phyloP scores from a whole-genome alignment of 2,329 filamentous ascomycete species.

The Aspergillus fijiensis region DNA sequence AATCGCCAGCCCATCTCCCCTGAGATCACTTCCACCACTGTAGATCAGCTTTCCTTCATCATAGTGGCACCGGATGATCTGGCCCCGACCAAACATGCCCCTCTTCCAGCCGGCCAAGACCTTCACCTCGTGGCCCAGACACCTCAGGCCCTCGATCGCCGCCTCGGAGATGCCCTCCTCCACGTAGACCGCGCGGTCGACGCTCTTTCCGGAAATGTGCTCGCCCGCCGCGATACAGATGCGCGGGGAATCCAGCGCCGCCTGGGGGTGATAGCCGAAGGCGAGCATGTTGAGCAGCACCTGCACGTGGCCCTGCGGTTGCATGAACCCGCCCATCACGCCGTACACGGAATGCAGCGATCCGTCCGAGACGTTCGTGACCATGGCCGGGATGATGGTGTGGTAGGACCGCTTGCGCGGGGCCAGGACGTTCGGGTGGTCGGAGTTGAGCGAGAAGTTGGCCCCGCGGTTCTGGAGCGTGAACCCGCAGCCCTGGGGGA shows the following conservation, averaged over 20 bases:
- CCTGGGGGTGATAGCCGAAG: slow-evolving; percentile 78
- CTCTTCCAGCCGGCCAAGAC: slow-evolving; percentile 66
- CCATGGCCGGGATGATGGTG: slow-evolving; percentile 92
- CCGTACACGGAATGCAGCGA: slow-evolving; percentile 83
- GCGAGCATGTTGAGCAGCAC: slow-evolving; percentile 86
- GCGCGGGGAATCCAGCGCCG: slow-evolving; percentile 86
- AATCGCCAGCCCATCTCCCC: slow-evolving; percentile 76
- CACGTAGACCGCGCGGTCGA: slow-evolving; percentile 67
- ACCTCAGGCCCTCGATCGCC: slow-evolving; percentile 65
- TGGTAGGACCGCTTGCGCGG: slow-evolving; percentile 91
- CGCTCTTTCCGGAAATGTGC: slow-evolving; percentile 58
- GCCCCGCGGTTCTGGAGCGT: slow-evolving; percentile 90
- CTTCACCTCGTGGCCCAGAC: slow-evolving; percentile 70
- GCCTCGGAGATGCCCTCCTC: slow-evolving; percentile 77
- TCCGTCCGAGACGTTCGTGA: slow-evolving; percentile 73
- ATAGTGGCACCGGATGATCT: slow-evolving; percentile 76
- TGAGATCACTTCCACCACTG: slow-evolving; percentile 83
- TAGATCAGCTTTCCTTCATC: slow-evolving; percentile 76
- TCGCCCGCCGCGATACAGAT: slow-evolving; percentile 79
- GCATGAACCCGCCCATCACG: slow-evolving; percentile 98
- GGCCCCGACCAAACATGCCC: slow-evolving; percentile 77
- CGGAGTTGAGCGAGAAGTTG: slow-evolving; percentile 70
- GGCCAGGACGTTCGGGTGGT: slow-evolving; percentile 76
- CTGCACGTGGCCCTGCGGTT: slow-evolving; percentile 94
- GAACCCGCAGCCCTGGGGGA: slow-evolving; percentile 84